These are phyloP conservation scores for Colletotrichum cuscutae DNA, from an alignment of 2,329 filamentous ascomycete genomes.

Conservation along the genomic window DNA sequence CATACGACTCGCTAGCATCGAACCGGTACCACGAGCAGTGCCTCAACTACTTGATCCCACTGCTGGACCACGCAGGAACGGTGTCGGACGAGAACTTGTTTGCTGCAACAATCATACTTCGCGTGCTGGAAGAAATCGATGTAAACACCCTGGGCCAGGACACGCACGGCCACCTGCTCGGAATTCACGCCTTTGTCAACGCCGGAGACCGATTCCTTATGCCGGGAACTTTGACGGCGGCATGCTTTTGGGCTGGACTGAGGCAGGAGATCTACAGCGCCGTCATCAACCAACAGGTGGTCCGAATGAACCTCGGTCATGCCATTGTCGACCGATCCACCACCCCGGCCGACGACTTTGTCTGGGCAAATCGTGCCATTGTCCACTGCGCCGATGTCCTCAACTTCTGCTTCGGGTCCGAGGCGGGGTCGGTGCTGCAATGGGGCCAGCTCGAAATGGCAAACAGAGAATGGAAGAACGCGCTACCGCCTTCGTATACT, in stretches of 20 bases:
- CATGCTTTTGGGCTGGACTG: slow-evolving; percentile 68
- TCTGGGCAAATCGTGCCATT: slow-evolving; percentile 72
- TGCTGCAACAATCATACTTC: slow-evolving; percentile 65
- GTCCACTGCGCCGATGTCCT: slow-evolving; percentile 71
- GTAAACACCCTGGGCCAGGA: slow-evolving; percentile 51
- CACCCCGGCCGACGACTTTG: slow-evolving; percentile 59
- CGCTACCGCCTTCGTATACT: slow-evolving; percentile 34
- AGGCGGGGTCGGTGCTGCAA: slow-evolving; percentile 34
- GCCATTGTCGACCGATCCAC: slow-evolving; percentile 62
- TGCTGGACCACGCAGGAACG: slow-evolving; percentile 51
- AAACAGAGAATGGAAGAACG: slow-evolving; percentile 36
- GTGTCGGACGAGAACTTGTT: slow-evolving; percentile 62
- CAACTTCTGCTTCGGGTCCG: slow-evolving; percentile 68
- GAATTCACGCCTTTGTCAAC: slow-evolving; percentile 59
- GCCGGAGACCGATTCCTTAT: slow-evolving; percentile 46
- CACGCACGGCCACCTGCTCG: slow-evolving; percentile 57
- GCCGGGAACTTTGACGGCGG: slow-evolving; percentile 55
- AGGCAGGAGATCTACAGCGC: slow-evolving; percentile 70
- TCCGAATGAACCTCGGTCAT: slow-evolving; percentile 59
- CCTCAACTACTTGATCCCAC: slow-evolving; percentile 59
- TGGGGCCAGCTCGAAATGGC: slow-evolving; percentile 35
- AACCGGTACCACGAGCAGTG: slow-evolving; percentile 65
- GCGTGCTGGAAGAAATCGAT: slow-evolving; percentile 67
- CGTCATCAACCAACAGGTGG: slow-evolving; percentile 57
- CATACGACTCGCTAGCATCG: slow-evolving; percentile 59